Conservation (phyloP, 2,329 filamentous ascomycete genomes). For the Xylogone sp. region DNA sequence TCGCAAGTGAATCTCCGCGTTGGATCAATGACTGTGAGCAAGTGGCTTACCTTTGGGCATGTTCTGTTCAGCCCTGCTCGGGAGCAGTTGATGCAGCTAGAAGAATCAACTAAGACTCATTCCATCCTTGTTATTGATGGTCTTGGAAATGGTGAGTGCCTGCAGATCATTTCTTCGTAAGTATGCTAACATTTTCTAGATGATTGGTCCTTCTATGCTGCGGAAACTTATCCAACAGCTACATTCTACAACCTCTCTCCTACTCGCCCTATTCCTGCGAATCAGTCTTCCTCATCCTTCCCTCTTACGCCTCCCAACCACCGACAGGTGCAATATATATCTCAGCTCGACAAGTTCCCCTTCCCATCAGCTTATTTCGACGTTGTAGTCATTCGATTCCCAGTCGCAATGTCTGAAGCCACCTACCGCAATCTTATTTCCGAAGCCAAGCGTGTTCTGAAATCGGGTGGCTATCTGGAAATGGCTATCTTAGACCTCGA, state of each 20-base stretch:
- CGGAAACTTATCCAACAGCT: conserved; percentile 71
- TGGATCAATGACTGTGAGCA: conserved; percentile 80
- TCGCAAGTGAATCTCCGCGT: conserved; percentile 74
- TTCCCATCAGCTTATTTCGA: conserved; percentile 75
- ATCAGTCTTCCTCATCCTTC: conserved; percentile 39
- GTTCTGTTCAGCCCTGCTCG: conserved; percentile 78
- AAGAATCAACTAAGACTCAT: conserved; percentile 46
- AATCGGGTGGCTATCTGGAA: conserved; percentile 76
- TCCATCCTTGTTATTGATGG: conserved; percentile 77
- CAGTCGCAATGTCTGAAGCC: conserved; percentile 62
- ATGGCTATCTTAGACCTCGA: conserved; percentile 75
- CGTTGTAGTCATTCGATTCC: conserved; percentile 74
- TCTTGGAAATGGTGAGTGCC: conserved; percentile 61
- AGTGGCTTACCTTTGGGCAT: conserved; percentile 82
- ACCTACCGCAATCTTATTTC: conserved; percentile 68
- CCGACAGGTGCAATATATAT: conserved; percentile 64
- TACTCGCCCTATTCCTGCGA: conserved; percentile 41
- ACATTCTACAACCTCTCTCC: conserved; percentile 75
- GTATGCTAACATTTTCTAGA: conserved; percentile 34
- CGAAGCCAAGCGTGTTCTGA: conserved; percentile 73
- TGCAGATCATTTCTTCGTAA: background rate
- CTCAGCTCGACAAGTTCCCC: conserved; percentile 62
- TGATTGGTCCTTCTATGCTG: conserved; percentile 84
- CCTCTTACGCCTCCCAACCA: conserved; percentile 64
- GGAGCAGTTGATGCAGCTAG: conserved; percentile 59